Percentiles rank a stretch among this genome's conserved stretches.
These are phyloP conservation scores for Pisolithus microcarpus DNA, from an alignment of 768 basidiomycete species.

Conservation along the genomic window DNA sequence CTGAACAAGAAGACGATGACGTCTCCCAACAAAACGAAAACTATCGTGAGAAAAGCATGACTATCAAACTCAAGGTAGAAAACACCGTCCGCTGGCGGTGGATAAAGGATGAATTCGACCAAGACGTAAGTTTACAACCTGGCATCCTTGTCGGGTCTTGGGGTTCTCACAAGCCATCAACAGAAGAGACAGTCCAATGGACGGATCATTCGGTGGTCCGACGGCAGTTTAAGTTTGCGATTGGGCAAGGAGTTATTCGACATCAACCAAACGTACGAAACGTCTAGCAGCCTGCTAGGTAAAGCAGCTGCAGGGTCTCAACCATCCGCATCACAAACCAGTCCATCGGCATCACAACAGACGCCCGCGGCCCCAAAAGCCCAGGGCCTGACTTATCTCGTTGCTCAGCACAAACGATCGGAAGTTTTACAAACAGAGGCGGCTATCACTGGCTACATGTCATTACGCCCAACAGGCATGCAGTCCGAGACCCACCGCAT, in stretches of 20 bases:
- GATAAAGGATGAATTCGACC: constrained; percentile 66
- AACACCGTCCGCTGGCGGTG: constrained; percentile 96
- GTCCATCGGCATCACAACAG: constrained; percentile 32
- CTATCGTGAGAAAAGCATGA: constrained; percentile 72
- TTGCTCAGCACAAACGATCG: constrained; percentile 81
- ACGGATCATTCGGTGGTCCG: constrained; percentile 91
- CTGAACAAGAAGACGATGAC: constrained; percentile 71
- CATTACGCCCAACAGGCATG: constrained; percentile 82
- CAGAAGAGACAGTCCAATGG: constrained; percentile 86
- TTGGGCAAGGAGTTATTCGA: constrained; percentile 94
- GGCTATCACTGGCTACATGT: constrained; percentile 75
- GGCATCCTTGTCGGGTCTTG: background rate
- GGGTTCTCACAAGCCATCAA: background rate
- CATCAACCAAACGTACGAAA: constrained; percentile 73
- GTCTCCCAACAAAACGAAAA: constrained; percentile 48
- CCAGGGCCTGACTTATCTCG: constrained; percentile 81
- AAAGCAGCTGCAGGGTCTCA: constrained; percentile 46
- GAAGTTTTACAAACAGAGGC: constrained; percentile 85
- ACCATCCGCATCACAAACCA: constrained; percentile 35
- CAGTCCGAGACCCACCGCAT: constrained; percentile 85
- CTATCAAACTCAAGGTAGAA: constrained; percentile 82
- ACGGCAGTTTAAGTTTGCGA: constrained; percentile 84
- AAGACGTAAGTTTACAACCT: constrained; percentile 55
- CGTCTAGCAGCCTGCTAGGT: constrained; percentile 59
- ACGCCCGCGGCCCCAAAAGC: constrained; percentile 35